Conservation (phyloP, 345 rosid genomes). For the Aquilaria malaccensis region DNA sequence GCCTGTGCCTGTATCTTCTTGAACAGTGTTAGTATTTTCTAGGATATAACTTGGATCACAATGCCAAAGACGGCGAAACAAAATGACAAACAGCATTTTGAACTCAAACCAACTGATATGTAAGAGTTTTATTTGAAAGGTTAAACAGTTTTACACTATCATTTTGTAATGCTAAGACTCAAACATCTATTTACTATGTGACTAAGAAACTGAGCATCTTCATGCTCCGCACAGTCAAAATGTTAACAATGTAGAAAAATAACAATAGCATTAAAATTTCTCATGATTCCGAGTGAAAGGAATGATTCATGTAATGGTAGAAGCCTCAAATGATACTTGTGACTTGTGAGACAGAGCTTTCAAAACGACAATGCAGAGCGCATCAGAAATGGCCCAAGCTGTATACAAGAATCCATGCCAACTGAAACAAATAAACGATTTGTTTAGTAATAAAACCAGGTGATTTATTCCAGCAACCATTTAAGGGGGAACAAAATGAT, state of each 20-base stretch:
- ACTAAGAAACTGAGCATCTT: constrained; percentile 7
- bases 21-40: too few species aligned
- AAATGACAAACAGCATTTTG: too few species aligned
- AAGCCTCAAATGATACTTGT: constrained; percentile 2
- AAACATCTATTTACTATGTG: constrained; percentile 14
- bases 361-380: constrained; percentile 9
- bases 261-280: constrained; percentile 11
- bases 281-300: constrained; percentile 16
- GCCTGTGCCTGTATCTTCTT: too few species aligned
- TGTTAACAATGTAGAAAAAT: constrained; percentile 12
- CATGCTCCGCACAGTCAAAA: constrained; percentile 21
- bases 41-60: too few species aligned
- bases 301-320: constrained; percentile 18
- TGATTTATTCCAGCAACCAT: not conserved
- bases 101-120: too few species aligned
- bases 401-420: constrained; percentile 90
- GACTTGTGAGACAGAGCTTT: constrained; percentile 6
- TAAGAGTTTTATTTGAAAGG: too few species aligned
- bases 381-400: constrained; percentile 85
- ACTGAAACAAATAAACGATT: constrained; percentile 43
- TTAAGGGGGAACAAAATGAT: constrained; percentile 5
- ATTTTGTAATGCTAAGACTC: not conserved
- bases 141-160: too few species aligned
- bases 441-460: constrained; percentile 13
- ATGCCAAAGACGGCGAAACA: too few species aligned